Evolutionary conservation across 1,139 yeast species (phyloP).

Genomic region (Trichomonascaceae sp.): DNA sequence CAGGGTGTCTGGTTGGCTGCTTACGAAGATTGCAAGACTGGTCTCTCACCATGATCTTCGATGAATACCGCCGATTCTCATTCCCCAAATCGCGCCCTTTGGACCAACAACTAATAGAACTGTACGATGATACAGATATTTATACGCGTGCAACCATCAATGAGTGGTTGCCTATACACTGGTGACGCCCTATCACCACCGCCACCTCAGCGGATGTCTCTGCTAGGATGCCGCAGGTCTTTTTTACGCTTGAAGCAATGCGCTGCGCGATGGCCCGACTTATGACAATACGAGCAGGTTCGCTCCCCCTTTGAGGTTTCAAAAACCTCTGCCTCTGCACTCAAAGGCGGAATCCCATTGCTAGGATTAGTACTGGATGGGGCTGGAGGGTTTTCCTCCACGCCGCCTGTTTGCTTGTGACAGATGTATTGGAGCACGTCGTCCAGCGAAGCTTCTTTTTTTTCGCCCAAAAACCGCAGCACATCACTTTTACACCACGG

Average conservation of each 20-base stretch:
- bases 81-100: conserved; percentile 90
- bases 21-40: conserved; percentile 77
- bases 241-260: neutral
- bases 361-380: too few relatives aligned
- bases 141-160: conserved; percentile 37
- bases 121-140: conserved; percentile 59
- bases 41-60: conserved; percentile 88
- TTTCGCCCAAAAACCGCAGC: too few relatives aligned
- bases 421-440: too few relatives aligned
- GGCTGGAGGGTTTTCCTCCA: too few relatives aligned
- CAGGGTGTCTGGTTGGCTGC: conserved; percentile 93
- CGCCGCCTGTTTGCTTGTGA: too few relatives aligned
- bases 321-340: too few relatives aligned
- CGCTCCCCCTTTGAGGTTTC: neutral
- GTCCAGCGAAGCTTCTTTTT: too few relatives aligned
- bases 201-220: too few relatives aligned
- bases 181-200: too few relatives aligned
- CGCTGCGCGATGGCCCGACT: neutral
- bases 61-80: conserved; percentile 87
- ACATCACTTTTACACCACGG: too few relatives aligned
- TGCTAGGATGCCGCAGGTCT: too few relatives aligned
- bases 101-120: conserved; percentile 90
- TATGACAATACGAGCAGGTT: neutral
- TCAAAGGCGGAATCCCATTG: too few relatives aligned
- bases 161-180: conserved; percentile 52